Base-by-base conservation (phyloP, 2,329 filamentous ascomycete genomes). In the Fusarium sp. region DNA sequence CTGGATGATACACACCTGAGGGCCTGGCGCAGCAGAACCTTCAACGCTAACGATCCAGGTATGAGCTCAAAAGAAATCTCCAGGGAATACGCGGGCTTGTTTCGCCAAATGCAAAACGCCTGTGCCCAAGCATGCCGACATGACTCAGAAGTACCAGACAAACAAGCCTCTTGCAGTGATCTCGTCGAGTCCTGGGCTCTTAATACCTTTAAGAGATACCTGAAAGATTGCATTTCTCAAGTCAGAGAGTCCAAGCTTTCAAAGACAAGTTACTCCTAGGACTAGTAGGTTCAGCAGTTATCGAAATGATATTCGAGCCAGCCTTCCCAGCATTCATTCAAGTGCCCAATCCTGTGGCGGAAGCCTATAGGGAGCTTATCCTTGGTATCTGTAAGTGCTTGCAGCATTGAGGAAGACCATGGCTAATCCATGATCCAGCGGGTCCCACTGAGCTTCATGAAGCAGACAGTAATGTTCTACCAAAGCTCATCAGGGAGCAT, bases 291-390 rank as follows among this genome's bases (percentile, higher is more conserved):
- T 37, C 49, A 16, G 49, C 31, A 52, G 7, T 52, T 0, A 52
- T 52, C 0, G 49, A 52, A 52, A 37, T 25, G 49, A 0, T 52
- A 12, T 52, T 52, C 23, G 49, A 37, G 49, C 49, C 49, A 16
- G 48, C 48, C 12, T 51, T 51, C 31, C 48, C 48, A 35, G 48
- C 48, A 51, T 51, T 51, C n/a, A 3, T 51, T 25, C 48, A 51
- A 0, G 0, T n/a, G 0, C n/a, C 31, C 0, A 35, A 51, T 1
- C 48, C n/a, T 0, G 0, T 51, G 0, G 48, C 31, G 0, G 48
- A 51, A 11, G 31, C 29, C n/a, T 51, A 51, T 3, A n/a, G 46
- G 29, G 6, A 7, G 4, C 7, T 33, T 3, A 19, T 33, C 9
- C 4, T 49, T 3, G 8, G 33, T 33, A 10, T 18, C 1, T 5